phyloP scores from a whole-genome alignment of 1,139 yeast species.

The Geotrichum cucujoidarum region DNA sequence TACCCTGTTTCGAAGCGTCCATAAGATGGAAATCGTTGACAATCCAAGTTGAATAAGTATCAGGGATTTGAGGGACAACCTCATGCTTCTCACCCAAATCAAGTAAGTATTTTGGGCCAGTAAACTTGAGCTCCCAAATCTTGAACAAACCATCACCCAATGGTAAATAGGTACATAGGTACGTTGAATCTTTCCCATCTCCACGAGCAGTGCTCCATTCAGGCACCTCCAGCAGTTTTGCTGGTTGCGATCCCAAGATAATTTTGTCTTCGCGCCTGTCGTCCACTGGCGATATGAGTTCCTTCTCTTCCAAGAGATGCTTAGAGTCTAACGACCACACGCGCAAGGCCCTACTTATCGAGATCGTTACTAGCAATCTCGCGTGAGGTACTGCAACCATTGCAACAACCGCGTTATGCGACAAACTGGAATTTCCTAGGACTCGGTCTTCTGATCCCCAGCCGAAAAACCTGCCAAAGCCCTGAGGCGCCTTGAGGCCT shows the following conservation, averaged over 20 bases:
- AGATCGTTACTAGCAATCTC: conserved; percentile 26
- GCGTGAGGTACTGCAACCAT: conserved; percentile 22
- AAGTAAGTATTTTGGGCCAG: conserved; percentile 28
- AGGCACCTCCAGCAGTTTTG: conserved; percentile 12
- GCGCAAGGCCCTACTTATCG: conserved; percentile 31
- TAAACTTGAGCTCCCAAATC: conserved; percentile 36
- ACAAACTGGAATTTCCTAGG: conserved; percentile 33
- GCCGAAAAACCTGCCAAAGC: conserved; percentile 23
- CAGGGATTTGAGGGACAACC: conserved; percentile 29
- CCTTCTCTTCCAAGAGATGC: conserved; percentile 19
- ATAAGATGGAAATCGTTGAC: conserved; percentile 36
- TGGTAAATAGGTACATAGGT: conserved; percentile 41
- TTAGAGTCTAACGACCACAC: conserved; percentile 31
- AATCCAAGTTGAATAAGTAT: conserved; percentile 48
- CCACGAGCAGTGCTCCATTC: conserved; percentile 3
- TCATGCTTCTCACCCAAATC: conserved; percentile 35
- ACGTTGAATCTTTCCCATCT: too few species aligned
- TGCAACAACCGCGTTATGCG: conserved; percentile 29
- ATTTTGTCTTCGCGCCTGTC: neutral
- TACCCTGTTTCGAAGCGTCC: conserved; percentile 20
- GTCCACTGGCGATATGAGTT: conserved; percentile 2
- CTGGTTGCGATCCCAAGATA: conserved; percentile 14
- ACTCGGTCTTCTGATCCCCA: conserved; percentile 30
- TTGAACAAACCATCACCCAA: conserved; percentile 44
- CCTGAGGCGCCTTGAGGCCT: conserved; percentile 24